phyloP scores from a whole-genome alignment of 1,284 basidiomycete species.

The Fistulina hepatica region DNA sequence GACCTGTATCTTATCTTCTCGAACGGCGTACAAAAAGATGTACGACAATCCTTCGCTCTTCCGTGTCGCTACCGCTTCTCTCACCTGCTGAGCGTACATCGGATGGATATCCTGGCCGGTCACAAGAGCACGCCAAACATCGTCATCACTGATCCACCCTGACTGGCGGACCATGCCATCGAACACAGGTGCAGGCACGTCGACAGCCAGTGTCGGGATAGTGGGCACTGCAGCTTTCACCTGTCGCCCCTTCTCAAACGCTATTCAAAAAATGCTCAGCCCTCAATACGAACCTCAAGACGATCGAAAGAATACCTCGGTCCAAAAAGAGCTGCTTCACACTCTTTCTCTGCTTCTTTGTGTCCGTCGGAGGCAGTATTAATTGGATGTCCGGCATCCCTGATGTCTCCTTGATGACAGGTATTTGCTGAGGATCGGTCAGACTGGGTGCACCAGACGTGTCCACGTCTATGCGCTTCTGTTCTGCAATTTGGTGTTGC shows the following conservation, averaged over 20 bases:
- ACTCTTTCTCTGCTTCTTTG: constrained; percentile 63
- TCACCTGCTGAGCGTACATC: constrained; percentile 51
- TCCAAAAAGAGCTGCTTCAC: constrained; percentile 61
- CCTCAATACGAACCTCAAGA: constrained; percentile 4
- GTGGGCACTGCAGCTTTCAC: constrained; percentile 47
- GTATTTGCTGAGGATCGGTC: constrained; percentile 24
- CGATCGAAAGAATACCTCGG: constrained; percentile 34
- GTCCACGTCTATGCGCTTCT: constrained; percentile 57
- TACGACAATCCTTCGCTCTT: constrained; percentile 54
- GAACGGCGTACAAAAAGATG: constrained; percentile 54
- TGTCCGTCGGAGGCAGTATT: constrained; percentile 52
- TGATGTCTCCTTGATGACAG: not conserved
- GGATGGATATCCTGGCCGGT: constrained; percentile 43
- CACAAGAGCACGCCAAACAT: constrained; percentile 55
- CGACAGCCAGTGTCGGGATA: constrained; percentile 60
- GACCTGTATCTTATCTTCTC: constrained; percentile 60
- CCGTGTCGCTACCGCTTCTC: constrained; percentile 49
- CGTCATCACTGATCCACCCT: constrained; percentile 63
- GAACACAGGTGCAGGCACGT: constrained; percentile 49
- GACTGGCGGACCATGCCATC: constrained; percentile 47
- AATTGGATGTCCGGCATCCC: constrained; percentile 40
- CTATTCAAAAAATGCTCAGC: constrained; percentile 23
- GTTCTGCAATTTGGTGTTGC: constrained; percentile 67
- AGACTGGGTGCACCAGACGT: constrained; percentile 43
- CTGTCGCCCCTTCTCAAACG: constrained; percentile 47